Percentiles rank a stretch among this genome's conserved stretches.
These are phyloP conservation scores for Pseudogymnoascus sp. DNA, from an alignment of 2,329 filamentous ascomycete species.

Conservation along the genomic window DNA sequence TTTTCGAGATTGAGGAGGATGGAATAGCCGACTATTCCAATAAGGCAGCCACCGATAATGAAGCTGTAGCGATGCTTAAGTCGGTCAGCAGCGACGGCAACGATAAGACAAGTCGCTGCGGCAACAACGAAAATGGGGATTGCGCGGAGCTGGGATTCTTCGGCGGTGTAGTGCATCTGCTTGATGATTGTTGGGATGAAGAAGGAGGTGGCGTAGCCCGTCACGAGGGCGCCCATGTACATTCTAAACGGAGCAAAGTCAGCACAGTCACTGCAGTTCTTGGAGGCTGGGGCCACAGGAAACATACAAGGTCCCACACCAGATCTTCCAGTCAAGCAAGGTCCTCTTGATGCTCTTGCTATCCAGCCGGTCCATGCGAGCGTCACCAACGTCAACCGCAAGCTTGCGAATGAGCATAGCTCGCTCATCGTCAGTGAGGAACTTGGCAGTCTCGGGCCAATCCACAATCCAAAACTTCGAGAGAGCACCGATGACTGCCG, in stretches of 20 bases:
- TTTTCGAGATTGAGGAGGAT: constrained; percentile 32
- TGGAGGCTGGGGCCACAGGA: too few species aligned
- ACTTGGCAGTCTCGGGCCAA: constrained; percentile 39
- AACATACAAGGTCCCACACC: constrained; percentile 25
- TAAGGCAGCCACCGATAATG: constrained; percentile 24
- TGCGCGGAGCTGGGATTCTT: constrained; percentile 31
- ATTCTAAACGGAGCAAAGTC: neutral
- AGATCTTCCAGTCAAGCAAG: constrained; percentile 34
- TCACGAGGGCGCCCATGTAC: constrained; percentile 28
- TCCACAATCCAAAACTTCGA: constrained; percentile 42
- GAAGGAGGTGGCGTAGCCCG: constrained; percentile 31
- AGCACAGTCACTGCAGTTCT: neutral
- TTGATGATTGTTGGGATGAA: constrained; percentile 37
- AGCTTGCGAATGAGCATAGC: constrained; percentile 28
- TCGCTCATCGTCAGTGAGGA: constrained; percentile 37
- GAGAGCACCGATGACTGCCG: constrained; percentile 28
- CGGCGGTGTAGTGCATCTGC: constrained; percentile 32
- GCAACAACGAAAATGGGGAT: constrained; percentile 33
- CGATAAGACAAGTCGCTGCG: constrained; percentile 26
- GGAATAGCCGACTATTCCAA: constrained; percentile 29
- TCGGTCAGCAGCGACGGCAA: constrained; percentile 30
- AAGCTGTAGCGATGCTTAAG: constrained; percentile 32
- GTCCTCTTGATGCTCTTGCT: constrained; percentile 26
- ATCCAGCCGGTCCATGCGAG: constrained; percentile 25
- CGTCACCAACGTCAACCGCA: constrained; percentile 23